A percentile compares a stretch with the other conserved stretches of the same genome.
phyloP scores from a whole-genome alignment of 2,329 filamentous ascomycete species.

The Diaporthe longicolla region DNA sequence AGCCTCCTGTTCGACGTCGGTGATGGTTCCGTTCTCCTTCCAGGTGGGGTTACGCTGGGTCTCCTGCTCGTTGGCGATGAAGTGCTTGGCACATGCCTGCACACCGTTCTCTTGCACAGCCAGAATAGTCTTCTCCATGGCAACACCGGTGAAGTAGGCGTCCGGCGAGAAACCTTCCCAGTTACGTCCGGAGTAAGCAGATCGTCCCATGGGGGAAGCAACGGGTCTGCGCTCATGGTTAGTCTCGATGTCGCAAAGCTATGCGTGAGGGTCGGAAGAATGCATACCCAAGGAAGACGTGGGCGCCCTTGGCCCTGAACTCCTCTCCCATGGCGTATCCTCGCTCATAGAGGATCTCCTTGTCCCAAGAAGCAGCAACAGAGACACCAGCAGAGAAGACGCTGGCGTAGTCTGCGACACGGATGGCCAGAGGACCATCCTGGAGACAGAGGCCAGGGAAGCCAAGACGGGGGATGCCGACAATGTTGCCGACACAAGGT shows the following conservation, averaged over 20 bases:
- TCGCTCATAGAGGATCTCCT: constrained; percentile 68
- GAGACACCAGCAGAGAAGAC: constrained; percentile 80
- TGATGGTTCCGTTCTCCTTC: constrained; percentile 52
- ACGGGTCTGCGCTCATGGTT: constrained; percentile 20
- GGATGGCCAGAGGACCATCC: constrained; percentile 77
- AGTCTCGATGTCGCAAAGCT: not conserved
- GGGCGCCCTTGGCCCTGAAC: constrained; percentile 81
- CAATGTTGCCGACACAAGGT: constrained; percentile 51
- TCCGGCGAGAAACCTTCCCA: constrained; percentile 81
- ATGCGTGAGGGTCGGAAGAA: constrained; percentile 47
- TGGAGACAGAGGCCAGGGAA: constrained; percentile 76
- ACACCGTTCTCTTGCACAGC: constrained; percentile 85
- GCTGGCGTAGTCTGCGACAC: constrained; percentile 75
- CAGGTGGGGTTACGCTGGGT: constrained; percentile 54
- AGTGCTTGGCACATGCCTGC: constrained; percentile 85
- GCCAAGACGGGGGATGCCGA: constrained; percentile 67
- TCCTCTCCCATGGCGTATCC: constrained; percentile 69
- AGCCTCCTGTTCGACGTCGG: constrained; percentile 69
- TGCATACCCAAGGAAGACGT: constrained; percentile 74
- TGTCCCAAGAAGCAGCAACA: constrained; percentile 79
- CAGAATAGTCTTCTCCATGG: constrained; percentile 78
- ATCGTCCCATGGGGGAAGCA: constrained; percentile 52
- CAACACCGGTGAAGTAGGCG: constrained; percentile 79
- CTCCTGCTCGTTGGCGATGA: constrained; percentile 78
- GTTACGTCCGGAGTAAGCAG: constrained; percentile 55